Base-by-base conservation (phyloP, 345 rosid species). In the Eucalyptus viminalis region DNA sequence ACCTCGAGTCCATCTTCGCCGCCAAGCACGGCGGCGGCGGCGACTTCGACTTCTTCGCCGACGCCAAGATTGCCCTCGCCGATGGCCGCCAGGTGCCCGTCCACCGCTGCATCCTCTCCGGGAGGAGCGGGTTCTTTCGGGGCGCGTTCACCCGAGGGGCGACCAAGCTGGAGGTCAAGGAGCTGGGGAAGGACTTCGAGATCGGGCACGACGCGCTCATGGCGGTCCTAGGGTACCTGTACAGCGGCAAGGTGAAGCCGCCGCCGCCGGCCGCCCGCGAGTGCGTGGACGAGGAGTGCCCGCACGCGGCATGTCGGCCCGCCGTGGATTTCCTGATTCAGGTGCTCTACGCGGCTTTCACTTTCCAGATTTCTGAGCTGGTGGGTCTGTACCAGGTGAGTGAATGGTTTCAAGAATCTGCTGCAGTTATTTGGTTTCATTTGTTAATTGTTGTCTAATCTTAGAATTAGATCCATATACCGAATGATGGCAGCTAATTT, bases 101-200 rank as follows among this genome's bases (percentile, higher is more conserved):
- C 80, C 99, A 97, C 93, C 96, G 97, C 86, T 97, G 98, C 94
- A 92, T 97, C 92, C 92, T 97, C 16, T 92, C 97, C 3, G 94
- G 94, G 47, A 93, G 98, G 88, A 93, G 94, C 40, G 92, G 93
- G 31, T 91, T 95, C 58, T 96, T 96, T 90, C 95, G 92, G 90
- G 88, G n/a, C 88, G 92, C 92, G 22, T 93, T 97, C 53, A 19
- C 91, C 43, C 93, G 93, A 31, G 86, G 89, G 43, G 91, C 88
- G 67, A 91, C 72, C 15, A 95, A 92, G 90, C 89, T 95, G 87
- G 93, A 95, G 76, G 87, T 96, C 44, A 95, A 93, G 91, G 95
- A 95, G 89, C 87, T 96, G 93, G 94, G 94, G 29, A 91, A 58
- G 87, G 97, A 95, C 49, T 89, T 91, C 81, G 94, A 94, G 88